Percentiles rank a stretch among this genome's conserved stretches.
phyloP scores from a whole-genome alignment of 1,139 yeast genomes.

The Candida sp. region DNA sequence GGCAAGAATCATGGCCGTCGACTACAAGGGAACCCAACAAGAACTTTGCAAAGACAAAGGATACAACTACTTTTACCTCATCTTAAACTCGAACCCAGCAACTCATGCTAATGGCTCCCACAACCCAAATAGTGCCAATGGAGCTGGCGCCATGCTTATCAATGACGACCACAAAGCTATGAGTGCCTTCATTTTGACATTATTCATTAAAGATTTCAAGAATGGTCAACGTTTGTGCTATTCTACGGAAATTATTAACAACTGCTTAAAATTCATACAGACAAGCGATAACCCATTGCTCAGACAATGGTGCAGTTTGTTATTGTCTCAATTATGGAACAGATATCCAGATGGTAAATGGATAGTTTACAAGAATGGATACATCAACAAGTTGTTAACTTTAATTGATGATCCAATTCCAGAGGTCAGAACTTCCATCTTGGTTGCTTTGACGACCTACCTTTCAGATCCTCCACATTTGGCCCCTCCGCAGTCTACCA shows the following conservation, averaged over 20 bases:
- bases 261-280: slow-evolving; percentile 68
- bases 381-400: slow-evolving; percentile 56
- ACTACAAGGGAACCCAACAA: slow-evolving; percentile 86
- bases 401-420: slow-evolving; percentile 90
- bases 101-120: slow-evolving; percentile 29
- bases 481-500: slow-evolving; percentile 23
- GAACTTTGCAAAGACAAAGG: slow-evolving; percentile 94
- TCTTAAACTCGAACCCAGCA: slow-evolving; percentile 48
- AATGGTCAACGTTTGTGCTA: slow-evolving; percentile 84
- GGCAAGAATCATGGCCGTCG: slow-evolving; percentile 98
- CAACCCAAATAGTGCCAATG: slow-evolving; percentile 19
- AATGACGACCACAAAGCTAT: slow-evolving; percentile 91
- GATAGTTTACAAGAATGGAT: slow-evolving; percentile 70
- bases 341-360: slow-evolving; percentile 78
- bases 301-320: slow-evolving; percentile 89
- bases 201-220: slow-evolving; percentile 80
- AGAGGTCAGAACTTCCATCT: slow-evolving; percentile 88
- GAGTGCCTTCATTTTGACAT: slow-evolving; percentile 89
- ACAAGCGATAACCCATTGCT: slow-evolving; percentile 83
- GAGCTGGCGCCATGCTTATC: slow-evolving; percentile 31
- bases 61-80: slow-evolving; percentile 82
- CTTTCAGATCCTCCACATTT: slow-evolving; percentile 14
- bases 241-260: slow-evolving; percentile 71
- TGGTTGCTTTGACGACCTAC: slow-evolving; percentile 75
- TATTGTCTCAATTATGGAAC: slow-evolving; percentile 79